Evolutionary conservation across 2,329 filamentous ascomycete species (phyloP).

Genomic region (Trichoderma pleuroti): DNA sequence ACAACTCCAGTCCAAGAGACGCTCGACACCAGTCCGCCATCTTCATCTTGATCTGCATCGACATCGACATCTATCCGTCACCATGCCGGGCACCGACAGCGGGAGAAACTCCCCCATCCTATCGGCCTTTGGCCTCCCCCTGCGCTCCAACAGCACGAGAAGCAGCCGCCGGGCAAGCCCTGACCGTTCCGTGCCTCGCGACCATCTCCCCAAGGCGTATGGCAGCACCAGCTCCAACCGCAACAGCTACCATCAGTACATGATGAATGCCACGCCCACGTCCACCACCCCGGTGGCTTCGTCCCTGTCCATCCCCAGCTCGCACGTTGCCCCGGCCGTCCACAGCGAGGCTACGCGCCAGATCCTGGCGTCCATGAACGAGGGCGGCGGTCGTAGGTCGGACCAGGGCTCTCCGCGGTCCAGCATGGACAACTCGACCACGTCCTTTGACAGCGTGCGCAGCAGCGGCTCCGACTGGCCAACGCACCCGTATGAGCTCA

Average conservation of each 20-base stretch:
- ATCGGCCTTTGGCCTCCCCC: constrained; percentile 35
- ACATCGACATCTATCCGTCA: constrained; percentile 19
- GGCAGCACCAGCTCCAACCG: constrained; percentile 13
- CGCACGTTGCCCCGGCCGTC: constrained; percentile 4
- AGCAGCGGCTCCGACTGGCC: constrained; percentile 38
- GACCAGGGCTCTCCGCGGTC: constrained; percentile 25
- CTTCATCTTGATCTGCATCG: too few relatives aligned
- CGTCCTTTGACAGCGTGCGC: constrained; percentile 37
- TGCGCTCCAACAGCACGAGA: constrained; percentile 27
- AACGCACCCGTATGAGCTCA: constrained; percentile 39
- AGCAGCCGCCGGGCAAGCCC: constrained; percentile 19
- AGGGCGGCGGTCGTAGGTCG: constrained; percentile 32
- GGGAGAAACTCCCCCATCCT: constrained; percentile 27
- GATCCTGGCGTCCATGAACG: constrained; percentile 30
- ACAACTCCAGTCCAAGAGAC: neutral
- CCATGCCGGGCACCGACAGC: constrained; percentile 26
- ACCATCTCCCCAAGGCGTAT: constrained; percentile 18
- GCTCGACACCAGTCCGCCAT: neutral
- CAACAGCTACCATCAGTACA: constrained; percentile 9
- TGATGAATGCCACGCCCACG: constrained; percentile 3
- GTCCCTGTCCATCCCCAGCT: neutral
- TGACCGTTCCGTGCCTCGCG: constrained; percentile 20
- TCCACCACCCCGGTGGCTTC: constrained; percentile 15
- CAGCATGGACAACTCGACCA: constrained; percentile 27
- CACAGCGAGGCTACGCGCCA: constrained; percentile 25